Percentiles rank a stretch among this genome's conserved stretches.
Conservation (phyloP, 768 basidiomycete species). For the Boletus rufocinnamomeus region DNA sequence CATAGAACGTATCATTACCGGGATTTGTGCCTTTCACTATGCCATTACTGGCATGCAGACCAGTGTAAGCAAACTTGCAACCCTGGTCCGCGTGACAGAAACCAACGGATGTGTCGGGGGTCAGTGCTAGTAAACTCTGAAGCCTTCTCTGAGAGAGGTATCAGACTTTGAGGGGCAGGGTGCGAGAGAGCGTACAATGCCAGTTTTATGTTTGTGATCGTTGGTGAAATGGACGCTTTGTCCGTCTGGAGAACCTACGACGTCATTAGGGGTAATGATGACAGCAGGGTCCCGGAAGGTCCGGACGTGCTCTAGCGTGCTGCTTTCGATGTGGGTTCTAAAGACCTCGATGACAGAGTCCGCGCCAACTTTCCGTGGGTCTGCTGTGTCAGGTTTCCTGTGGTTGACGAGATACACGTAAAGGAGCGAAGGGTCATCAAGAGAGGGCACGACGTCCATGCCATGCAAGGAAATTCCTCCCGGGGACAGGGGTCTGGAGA, state of each 20-base stretch:
- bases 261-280: constrained; percentile 68
- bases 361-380: constrained; percentile 53
- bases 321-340: constrained; percentile 48
- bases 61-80: constrained; percentile 58
- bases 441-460: constrained; percentile 65
- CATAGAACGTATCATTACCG: constrained; percentile 63
- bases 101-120: constrained; percentile 51
- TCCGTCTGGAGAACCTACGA: constrained; percentile 66
- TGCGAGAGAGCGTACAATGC: constrained; percentile 44
- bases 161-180: constrained; percentile 1
- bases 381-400: constrained; percentile 48
- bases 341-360: constrained; percentile 75
- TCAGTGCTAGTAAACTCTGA: constrained; percentile 34
- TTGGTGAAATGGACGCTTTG: constrained; percentile 71
- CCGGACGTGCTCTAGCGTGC: constrained; percentile 50
- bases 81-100: constrained; percentile 63
- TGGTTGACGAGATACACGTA: constrained; percentile 77
- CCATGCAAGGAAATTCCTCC: constrained; percentile 60
- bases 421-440: constrained; percentile 47
- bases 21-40: constrained; percentile 47
- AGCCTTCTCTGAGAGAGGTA: constrained; percentile 21
- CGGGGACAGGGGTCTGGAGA: constrained; percentile 39
- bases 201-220: constrained; percentile 56
- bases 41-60: constrained; percentile 61
- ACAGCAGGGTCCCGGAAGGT: constrained; percentile 55